Conservation (phyloP, 176 grass and related monocot genomes). For the Oryza glaberrima region DNA sequence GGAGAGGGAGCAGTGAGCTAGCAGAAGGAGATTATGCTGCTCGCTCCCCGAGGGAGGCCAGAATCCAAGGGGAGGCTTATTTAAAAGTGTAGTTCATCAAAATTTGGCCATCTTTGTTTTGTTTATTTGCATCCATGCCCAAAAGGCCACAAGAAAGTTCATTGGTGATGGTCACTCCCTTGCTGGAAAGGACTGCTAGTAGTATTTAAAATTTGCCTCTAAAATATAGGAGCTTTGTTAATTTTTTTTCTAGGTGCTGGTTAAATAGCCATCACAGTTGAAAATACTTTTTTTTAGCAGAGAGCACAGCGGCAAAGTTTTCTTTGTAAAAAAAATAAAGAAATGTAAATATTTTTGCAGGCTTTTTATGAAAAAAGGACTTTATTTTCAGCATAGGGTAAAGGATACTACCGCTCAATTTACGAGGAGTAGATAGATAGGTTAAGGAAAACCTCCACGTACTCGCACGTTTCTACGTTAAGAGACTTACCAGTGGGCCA, state of each 20-base stretch:
- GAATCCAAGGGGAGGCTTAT: conserved; percentile 24
- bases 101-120: neutral
- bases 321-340: neutral
- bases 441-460: neutral
- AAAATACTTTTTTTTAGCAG: no score
- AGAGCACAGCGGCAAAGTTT: no score
- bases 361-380: neutral
- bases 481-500: neutral
- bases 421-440: neutral
- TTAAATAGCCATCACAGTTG: no score
- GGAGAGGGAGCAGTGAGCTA: neutral
- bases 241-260: no score
- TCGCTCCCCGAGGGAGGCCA: conserved; percentile 28
- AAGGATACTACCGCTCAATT: neutral
- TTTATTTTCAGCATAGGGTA: neutral
- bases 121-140: conserved; percentile 42
- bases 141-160: neutral
- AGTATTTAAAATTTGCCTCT: no score
- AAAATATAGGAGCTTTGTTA: no score
- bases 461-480: neutral
- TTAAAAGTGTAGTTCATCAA: neutral
- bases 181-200: neutral
- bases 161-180: neutral
- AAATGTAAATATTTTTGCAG: neutral
- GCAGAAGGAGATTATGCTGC: conserved; percentile 21